Conservation (phyloP, 2,329 filamentous ascomycete species). For the Fusarium sp. region DNA sequence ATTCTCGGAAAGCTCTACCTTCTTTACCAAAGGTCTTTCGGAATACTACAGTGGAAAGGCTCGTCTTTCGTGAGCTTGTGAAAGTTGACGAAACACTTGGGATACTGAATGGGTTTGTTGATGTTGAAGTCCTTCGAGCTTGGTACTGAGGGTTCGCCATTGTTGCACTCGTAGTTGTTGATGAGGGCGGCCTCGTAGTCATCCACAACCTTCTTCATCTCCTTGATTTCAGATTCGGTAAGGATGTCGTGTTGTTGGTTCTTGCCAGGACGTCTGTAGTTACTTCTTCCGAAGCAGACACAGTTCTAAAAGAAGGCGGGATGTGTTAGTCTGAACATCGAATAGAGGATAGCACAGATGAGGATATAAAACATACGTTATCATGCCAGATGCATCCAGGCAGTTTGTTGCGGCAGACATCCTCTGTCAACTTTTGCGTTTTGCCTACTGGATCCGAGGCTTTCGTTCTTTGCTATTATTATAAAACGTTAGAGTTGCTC, state of each 20-base stretch:
- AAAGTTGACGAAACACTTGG: constrained; percentile 5
- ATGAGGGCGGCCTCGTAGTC: not conserved
- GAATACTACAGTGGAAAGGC: not conserved
- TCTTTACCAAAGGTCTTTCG: not conserved
- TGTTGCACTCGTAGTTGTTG: constrained; percentile 8
- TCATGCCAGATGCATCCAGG: constrained; percentile 4
- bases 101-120: not conserved
- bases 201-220: not conserved
- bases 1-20: too few species aligned
- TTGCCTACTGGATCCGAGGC: not conserved
- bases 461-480: not conserved
- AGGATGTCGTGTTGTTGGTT: not conserved
- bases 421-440: not conserved
- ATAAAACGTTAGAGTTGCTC: not conserved
- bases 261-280: not conserved
- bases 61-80: not conserved
- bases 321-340: not conserved
- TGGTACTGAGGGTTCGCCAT: not conserved
- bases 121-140: not conserved
- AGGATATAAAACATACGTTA: not conserved
- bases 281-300: not conserved
- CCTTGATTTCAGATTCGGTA: not conserved
- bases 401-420: not conserved
- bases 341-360: not conserved
- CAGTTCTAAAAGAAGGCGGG: not conserved